A percentile compares a stretch with the other conserved stretches of the same genome.
Evolutionary conservation across 208 protist genomes (phyloP).

Genomic region (Acanthamoeba healyi): DNA sequence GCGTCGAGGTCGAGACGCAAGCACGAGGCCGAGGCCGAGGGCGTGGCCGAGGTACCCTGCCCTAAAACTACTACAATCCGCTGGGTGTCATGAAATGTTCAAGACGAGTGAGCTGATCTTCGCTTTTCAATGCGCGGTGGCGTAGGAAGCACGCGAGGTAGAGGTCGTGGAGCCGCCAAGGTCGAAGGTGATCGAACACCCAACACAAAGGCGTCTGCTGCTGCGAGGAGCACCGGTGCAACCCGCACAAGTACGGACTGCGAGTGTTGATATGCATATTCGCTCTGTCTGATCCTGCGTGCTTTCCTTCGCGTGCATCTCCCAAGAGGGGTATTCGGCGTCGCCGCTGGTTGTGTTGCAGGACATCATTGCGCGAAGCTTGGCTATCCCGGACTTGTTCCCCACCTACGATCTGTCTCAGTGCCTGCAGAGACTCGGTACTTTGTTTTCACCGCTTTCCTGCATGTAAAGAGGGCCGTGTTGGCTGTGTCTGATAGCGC

Average conservation of each 20-base stretch:
- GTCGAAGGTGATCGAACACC: not conserved
- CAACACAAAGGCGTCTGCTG: not conserved
- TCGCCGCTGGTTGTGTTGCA: conserved; percentile 18
- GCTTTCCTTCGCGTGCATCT: too few species aligned
- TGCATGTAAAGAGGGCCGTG: too few species aligned
- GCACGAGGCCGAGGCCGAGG: not conserved
- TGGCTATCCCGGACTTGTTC: not conserved
- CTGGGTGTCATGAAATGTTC: too few species aligned
- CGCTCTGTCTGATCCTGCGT: too few species aligned
- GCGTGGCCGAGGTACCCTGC: not conserved
- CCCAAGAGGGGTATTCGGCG: not conserved
- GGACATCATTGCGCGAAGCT: not conserved
- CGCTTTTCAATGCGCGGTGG: too few species aligned
- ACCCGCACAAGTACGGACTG: not conserved
- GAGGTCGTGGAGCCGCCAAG: not conserved
- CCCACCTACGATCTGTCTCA: conserved; percentile 1
- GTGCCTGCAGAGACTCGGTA: not conserved
- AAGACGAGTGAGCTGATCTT: too few species aligned
- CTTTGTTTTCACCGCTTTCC: not conserved
- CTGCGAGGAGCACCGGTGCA: not conserved
- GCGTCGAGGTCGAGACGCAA: too few species aligned
- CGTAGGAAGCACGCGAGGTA: not conserved
- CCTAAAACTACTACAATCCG: too few species aligned
- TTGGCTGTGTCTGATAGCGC: too few species aligned
- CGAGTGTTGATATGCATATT: too few species aligned